Evolutionary conservation across 148 eudicot genomes (phyloP).

Genomic region (Amaranthus palmeri): DNA sequence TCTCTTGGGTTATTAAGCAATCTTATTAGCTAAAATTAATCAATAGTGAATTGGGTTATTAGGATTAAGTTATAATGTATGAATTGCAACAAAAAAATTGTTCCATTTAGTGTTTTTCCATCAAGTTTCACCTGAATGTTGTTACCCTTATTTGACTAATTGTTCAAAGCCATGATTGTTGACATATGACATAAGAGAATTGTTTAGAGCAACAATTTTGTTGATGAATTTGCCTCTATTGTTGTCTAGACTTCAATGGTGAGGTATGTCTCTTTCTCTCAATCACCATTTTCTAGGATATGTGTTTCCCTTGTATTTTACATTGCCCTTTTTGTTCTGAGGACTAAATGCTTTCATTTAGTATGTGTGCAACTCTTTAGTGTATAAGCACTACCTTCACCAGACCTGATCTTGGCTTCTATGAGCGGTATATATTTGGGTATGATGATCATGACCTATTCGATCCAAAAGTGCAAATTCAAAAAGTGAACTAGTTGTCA

Average conservation of each 20-base stretch:
- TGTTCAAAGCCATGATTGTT: neutral
- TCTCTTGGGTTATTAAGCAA: neutral
- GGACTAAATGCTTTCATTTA: neutral
- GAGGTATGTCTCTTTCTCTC: neutral
- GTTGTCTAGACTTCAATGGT: neutral
- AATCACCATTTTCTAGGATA: neutral
- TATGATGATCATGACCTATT: no score
- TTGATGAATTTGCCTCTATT: neutral
- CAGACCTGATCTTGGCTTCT: no score
- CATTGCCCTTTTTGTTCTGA: neutral
- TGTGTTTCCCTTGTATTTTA: neutral
- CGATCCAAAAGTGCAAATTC: no score
- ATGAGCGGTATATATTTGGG: no score
- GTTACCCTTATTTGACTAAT: slow-evolving; percentile 4
- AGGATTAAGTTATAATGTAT: slow-evolving; percentile 12
- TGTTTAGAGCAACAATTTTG: neutral
- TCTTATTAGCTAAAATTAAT: slow-evolving; percentile 4
- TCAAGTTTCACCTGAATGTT: slow-evolving; percentile 8
- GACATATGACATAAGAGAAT: neutral
- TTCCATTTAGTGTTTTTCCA: slow-evolving; percentile 8
- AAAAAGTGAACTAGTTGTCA: no score
- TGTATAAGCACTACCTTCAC: neutral
- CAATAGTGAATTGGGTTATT: no score
- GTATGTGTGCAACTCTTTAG: neutral
- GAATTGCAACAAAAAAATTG: neutral